Evolutionary conservation across 768 basidiomycete genomes (phyloP).

Genomic region (Agaricus subrufescens): DNA sequence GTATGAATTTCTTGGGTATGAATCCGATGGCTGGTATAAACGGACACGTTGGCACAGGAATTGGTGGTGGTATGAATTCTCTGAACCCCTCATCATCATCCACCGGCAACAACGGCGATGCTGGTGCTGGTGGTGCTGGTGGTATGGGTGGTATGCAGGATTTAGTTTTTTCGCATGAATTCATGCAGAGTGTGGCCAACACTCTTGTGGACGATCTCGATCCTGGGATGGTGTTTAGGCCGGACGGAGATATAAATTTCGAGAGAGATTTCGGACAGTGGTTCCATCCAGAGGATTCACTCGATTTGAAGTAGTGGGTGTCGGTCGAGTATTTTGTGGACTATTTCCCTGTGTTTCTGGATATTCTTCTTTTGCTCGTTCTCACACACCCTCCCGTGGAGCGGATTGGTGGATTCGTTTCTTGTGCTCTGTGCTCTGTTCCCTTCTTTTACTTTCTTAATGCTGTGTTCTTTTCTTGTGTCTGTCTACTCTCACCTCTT

Average conservation of each 20-base stretch:
- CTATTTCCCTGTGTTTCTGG: background rate
- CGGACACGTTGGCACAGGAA: constrained; percentile 7
- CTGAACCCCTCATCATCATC: constrained; percentile 3
- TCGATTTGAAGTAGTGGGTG: constrained; percentile 28
- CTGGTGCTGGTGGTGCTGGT: background rate
- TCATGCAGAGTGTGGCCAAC: constrained; percentile 12
- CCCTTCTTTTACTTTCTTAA: constrained; percentile 2
- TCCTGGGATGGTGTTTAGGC: constrained; percentile 29
- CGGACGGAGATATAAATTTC: constrained; percentile 48
- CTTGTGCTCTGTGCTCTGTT: background rate
- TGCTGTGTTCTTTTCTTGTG: background rate
- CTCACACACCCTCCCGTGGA: constrained; percentile 6
- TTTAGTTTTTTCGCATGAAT: constrained; percentile 7
- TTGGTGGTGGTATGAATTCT: constrained; percentile 6
- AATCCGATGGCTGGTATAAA: constrained; percentile 11
- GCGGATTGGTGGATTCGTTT: constrained; percentile 10
- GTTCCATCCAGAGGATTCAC: constrained; percentile 50
- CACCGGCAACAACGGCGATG: background rate
- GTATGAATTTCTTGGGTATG: constrained; percentile 12
- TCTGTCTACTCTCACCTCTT: constrained; percentile 7
- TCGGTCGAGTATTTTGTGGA: background rate
- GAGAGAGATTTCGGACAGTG: constrained; percentile 75
- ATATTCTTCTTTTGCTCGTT: background rate
- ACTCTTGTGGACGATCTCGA: constrained; percentile 21
- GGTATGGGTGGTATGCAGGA: constrained; percentile 9